phyloP scores from a whole-genome alignment of 2,329 filamentous ascomycete species.

The Colletotrichum navitas region DNA sequence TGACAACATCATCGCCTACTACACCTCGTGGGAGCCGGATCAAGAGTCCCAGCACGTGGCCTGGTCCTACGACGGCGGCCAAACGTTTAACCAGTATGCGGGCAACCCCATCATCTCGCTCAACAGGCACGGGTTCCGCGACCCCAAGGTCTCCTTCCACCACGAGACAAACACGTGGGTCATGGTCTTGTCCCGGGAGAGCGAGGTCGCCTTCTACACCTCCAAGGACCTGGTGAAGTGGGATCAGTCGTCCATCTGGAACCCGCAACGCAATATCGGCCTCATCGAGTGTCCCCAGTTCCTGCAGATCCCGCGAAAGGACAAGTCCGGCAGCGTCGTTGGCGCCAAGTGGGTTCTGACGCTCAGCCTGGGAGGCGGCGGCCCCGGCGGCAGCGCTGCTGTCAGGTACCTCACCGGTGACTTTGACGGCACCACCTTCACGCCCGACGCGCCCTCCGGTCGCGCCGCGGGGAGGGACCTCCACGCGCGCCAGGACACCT shows the following conservation, averaged over 20 bases:
- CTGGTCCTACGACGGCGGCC: conserved; percentile 72
- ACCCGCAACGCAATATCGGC: conserved; percentile 55
- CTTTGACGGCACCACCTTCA: conserved; percentile 41
- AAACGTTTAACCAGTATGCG: conserved; percentile 70
- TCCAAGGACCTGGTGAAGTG: conserved; percentile 70
- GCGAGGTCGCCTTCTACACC: conserved; percentile 71
- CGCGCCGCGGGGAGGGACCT: neutral
- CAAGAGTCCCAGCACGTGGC: conserved; percentile 70
- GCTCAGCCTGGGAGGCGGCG: conserved; percentile 38
- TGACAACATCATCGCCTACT: conserved; percentile 64
- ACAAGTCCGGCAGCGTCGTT: conserved; percentile 57
- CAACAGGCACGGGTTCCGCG: conserved; percentile 69
- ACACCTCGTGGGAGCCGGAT: conserved; percentile 53
- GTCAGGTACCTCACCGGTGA: conserved; percentile 41
- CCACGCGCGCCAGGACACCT: conserved; percentile 15
- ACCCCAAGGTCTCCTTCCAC: conserved; percentile 75
- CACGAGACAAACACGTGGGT: conserved; percentile 63
- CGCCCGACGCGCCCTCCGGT: conserved; percentile 25
- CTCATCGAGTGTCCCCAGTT: conserved; percentile 56
- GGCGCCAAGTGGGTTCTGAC: conserved; percentile 41
- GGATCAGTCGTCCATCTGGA: conserved; percentile 51
- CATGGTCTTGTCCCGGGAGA: conserved; percentile 69
- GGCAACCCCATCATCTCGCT: conserved; percentile 71
- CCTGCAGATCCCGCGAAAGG: conserved; percentile 54
- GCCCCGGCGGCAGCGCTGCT: conserved; percentile 31